Evolutionary conservation across 2,329 filamentous ascomycete species (phyloP).

Genomic region (Aspergillus aculeatinus): DNA sequence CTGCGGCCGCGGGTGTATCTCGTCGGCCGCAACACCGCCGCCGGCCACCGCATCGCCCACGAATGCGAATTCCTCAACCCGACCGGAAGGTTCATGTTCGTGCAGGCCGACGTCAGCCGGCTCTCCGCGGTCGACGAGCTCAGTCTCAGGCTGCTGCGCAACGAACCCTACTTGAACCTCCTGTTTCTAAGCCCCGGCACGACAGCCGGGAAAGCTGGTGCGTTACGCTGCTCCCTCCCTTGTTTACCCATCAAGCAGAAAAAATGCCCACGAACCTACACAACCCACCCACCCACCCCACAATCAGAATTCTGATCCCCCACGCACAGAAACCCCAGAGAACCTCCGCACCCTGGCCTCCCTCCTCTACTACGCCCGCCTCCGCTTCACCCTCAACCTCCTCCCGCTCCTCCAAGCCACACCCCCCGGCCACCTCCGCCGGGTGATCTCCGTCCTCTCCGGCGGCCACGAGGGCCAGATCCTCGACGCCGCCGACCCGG

Average conservation of each 20-base stretch:
- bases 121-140: conserved; percentile 3
- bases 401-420: conserved; percentile 52
- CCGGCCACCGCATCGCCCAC: conserved; percentile 43
- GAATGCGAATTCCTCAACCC: conserved; percentile 49
- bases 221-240: too few species aligned
- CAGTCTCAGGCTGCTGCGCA: conserved; percentile 36
- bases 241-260: too few species aligned
- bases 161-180: neutral
- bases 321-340: conserved; percentile 47
- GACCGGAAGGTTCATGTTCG: conserved; percentile 10
- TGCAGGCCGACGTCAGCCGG: conserved; percentile 7
- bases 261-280: too few species aligned
- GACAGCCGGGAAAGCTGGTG: neutral
- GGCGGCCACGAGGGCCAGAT: conserved; percentile 1
- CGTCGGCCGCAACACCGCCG: conserved; percentile 43
- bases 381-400: conserved; percentile 57
- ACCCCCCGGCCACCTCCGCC: neutral
- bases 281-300: too few species aligned
- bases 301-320: too few species aligned
- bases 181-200: conserved; percentile 4
- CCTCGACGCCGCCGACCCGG: conserved; percentile 2
- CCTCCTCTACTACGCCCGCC: conserved; percentile 58
- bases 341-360: conserved; percentile 53
- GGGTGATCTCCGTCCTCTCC: conserved; percentile 3
- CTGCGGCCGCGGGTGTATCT: conserved; percentile 47